Evolutionary conservation across 805 yeast genomes (phyloP), one percentile per base, ranked within the genome.

Genomic region (Nakazawaea ernobii): DNA sequence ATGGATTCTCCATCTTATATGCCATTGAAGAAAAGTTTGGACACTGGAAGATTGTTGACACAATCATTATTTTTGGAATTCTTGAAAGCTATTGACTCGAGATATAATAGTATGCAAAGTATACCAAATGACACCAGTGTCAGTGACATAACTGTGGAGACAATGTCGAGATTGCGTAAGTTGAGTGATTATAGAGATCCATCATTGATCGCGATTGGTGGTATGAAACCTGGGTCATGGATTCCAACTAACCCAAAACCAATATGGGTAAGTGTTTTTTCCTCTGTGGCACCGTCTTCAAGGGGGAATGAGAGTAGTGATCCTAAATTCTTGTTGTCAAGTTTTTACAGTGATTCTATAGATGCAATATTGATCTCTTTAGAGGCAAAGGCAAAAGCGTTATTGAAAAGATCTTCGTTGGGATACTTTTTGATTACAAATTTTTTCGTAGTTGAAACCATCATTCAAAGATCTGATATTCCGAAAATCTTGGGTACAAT

Each of bases 351-450:
- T 44, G 98, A 92, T 61, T 73, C 85, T 39, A 74, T 92, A 38
- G 97, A 91, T 61, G 80, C 82, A 39, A 73, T 88, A 26, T 72
- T 83, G 59, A 69, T 82, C 30, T 75, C 75, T 45, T 65, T 91
- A 41, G 95, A 86, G 59, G 68, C 78, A 44, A 74, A 75, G 53
- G 78, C 86, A 28, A 73, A 74, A 50, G 49, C 59, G 27, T 54
- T 65, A 41, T 56, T 74, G 52, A 62, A 65, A 45, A 76, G 74
- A 49, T 72, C 75, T 48, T 67, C 72, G 1, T 69, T 86, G 51
- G 97, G 97, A 1, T 79, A 79, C 53, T 77, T 84, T 62, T 66
- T 89, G 33, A 71, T 88, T 24, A 83, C 84, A 46, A 87, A 88
- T 58, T 65, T 86, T 43, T 77, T 84, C 37, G 71, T 87, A 54